Evolutionary conservation across 2,329 filamentous ascomycete genomes (phyloP).

Genomic region (Xylariales sp.): DNA sequence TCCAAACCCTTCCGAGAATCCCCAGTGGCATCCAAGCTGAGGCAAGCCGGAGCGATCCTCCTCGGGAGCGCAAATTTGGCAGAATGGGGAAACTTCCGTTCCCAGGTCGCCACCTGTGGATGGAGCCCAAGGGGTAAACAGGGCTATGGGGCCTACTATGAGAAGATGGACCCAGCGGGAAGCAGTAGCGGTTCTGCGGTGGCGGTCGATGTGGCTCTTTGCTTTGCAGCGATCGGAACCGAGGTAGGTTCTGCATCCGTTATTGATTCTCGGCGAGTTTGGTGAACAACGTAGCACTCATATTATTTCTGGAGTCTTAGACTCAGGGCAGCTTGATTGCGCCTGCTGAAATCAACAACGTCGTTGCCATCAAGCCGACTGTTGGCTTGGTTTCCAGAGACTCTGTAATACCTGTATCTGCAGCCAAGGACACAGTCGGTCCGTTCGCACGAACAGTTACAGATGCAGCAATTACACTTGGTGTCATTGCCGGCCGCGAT

Average conservation of each 20-base stretch:
- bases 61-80: neutral
- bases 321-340: neutral
- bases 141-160: neutral
- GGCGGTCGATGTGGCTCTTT: neutral
- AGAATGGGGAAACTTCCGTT: neutral
- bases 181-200: neutral
- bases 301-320: neutral
- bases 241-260: neutral
- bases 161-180: neutral
- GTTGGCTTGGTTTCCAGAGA: constrained; percentile 64
- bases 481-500: neutral
- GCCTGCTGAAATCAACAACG: constrained; percentile 44
- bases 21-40: too few species aligned
- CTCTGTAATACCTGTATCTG: constrained; percentile 50
- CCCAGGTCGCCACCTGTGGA: neutral
- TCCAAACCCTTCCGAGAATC: too few species aligned
- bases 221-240: neutral
- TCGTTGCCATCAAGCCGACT: constrained; percentile 74
- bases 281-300: too few species aligned
- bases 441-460: neutral
- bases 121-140: neutral
- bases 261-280: too few species aligned
- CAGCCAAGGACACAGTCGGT: neutral
- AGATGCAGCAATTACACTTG: neutral
- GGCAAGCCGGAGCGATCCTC: neutral